phyloP scores from a whole-genome alignment of 225 moss, liverwort and hornwort species.

The Takakia lepidozioides region DNA sequence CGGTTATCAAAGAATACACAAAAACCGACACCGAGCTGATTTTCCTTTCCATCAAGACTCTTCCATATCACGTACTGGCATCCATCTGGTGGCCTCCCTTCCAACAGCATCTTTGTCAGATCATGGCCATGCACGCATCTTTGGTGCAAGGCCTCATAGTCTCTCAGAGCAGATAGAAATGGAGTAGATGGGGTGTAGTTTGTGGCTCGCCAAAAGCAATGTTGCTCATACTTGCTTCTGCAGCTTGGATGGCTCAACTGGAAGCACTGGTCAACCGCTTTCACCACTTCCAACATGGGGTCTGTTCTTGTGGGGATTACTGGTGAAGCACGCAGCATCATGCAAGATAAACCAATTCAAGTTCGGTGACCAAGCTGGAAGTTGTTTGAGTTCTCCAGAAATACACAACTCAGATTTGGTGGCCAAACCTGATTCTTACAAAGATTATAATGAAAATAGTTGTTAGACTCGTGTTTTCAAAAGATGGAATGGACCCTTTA shows the following conservation, averaged over 20 bases:
- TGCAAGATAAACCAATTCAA: too few species aligned
- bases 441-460: too few species aligned
- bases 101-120: conserved; percentile 14
- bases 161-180: conserved; percentile 18
- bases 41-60: conserved; percentile 36
- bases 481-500: too few species aligned
- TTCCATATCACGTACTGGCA: conserved; percentile 36
- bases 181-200: conserved; percentile 12
- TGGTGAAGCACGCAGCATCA: too few species aligned
- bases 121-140: conserved; percentile 20
- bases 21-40: conserved; percentile 43
- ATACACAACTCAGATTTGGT: too few species aligned
- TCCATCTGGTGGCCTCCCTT: conserved; percentile 14
- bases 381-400: too few species aligned
- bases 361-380: too few species aligned
- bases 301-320: too few species aligned
- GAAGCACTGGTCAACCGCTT: too few species aligned
- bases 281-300: too few species aligned
- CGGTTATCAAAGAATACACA: conserved; percentile 33
- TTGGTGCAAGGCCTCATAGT: conserved; percentile 29
- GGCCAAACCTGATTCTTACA: too few species aligned
- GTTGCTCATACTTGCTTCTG: conserved; percentile 38
- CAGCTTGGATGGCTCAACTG: conserved; percentile 7
- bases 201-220: conserved; percentile 35
- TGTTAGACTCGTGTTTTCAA: too few species aligned